Conservation (phyloP, 2,329 filamentous ascomycete species). For the Botrytis aclada region DNA sequence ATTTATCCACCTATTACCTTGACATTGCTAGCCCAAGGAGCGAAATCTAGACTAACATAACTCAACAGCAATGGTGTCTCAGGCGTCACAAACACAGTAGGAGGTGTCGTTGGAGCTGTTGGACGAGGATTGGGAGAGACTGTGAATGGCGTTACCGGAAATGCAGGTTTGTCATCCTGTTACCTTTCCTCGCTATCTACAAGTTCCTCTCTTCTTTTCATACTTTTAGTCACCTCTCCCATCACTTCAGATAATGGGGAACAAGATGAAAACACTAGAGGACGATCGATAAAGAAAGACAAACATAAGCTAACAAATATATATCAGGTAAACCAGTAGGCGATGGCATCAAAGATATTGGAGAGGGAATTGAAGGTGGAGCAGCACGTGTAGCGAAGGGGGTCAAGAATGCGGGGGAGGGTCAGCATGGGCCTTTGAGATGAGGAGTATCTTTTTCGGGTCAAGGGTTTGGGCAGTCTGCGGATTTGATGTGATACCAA, state of each 20-base stretch:
- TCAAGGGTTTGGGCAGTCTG: neutral
- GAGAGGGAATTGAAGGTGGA: conserved; percentile 29
- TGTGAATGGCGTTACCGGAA: conserved; percentile 29
- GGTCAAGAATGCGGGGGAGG: conserved; percentile 31
- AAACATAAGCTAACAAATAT: neutral
- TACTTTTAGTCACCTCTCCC: neutral
- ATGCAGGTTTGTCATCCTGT: neutral
- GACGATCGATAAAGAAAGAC: neutral
- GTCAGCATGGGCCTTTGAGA: conserved; percentile 21
- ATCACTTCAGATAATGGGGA: neutral
- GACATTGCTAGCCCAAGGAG: too few relatives aligned
- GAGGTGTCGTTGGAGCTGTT: conserved; percentile 29
- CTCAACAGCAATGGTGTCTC: conserved; percentile 25
- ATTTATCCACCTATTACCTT: neutral
- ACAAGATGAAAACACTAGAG: rapidly evolving
- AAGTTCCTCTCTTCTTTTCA: neutral
- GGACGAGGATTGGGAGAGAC: conserved; percentile 32
- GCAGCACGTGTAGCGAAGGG: conserved; percentile 28
- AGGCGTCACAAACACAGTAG: conserved; percentile 30
- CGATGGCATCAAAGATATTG: conserved; percentile 31
- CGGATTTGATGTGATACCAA: neutral
- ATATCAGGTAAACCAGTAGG: conserved; percentile 28
- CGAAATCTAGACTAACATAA: neutral
- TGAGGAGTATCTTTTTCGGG: neutral
- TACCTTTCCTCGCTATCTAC: neutral